A percentile compares a stretch with the other conserved stretches of the same genome.
Evolutionary conservation across 2,329 filamentous ascomycete genomes (phyloP).

Genomic region (Neopestalotiopsis rosae): DNA sequence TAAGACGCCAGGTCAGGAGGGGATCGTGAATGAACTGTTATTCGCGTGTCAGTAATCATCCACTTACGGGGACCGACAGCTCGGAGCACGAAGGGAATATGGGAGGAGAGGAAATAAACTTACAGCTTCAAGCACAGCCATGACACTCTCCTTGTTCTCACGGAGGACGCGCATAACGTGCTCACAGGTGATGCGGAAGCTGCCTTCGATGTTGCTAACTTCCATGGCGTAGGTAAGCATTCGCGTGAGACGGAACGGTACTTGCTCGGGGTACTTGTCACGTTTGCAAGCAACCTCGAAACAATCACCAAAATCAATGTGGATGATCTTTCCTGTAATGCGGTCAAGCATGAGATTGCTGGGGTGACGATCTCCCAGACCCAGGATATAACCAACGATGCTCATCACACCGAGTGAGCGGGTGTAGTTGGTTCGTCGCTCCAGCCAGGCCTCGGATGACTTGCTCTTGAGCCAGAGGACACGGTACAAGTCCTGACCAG

Average conservation of each 20-base stretch:
- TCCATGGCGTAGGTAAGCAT: slow-evolving; percentile 99
- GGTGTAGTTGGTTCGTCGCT: slow-evolving; percentile 98
- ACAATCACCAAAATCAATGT: slow-evolving; percentile 99
- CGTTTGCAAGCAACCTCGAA: slow-evolving; percentile 99
- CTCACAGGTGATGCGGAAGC: slow-evolving; percentile 97
- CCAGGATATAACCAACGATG: slow-evolving; percentile 99
- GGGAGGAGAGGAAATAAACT: slow-evolving; percentile 47
- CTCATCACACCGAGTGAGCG: slow-evolving; percentile 98
- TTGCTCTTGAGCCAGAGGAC: slow-evolving; percentile 99
- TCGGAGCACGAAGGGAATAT: not conserved
- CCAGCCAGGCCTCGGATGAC: slow-evolving; percentile 96
- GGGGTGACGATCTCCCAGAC: slow-evolving; percentile 93
- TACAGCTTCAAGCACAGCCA: slow-evolving; percentile 97
- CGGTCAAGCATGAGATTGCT: slow-evolving; percentile 98
- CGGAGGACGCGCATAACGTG: slow-evolving; percentile 96
- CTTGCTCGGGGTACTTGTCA: slow-evolving; percentile 97
- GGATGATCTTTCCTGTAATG: slow-evolving; percentile 93
- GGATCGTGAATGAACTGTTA: slow-evolving; percentile 95
- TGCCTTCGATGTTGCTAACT: slow-evolving; percentile 98
- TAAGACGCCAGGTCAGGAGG: slow-evolving; percentile 95
- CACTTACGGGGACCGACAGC: too few relatives aligned
- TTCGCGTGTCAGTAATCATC: not conserved
- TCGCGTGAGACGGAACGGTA: slow-evolving; percentile 95
- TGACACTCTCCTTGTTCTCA: slow-evolving; percentile 97
- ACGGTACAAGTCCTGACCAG: slow-evolving; percentile 95